Percentiles rank a stretch among this genome's conserved stretches.
Evolutionary conservation across 768 basidiomycete genomes (phyloP).

Genomic region (Jaapia argillacea): DNA sequence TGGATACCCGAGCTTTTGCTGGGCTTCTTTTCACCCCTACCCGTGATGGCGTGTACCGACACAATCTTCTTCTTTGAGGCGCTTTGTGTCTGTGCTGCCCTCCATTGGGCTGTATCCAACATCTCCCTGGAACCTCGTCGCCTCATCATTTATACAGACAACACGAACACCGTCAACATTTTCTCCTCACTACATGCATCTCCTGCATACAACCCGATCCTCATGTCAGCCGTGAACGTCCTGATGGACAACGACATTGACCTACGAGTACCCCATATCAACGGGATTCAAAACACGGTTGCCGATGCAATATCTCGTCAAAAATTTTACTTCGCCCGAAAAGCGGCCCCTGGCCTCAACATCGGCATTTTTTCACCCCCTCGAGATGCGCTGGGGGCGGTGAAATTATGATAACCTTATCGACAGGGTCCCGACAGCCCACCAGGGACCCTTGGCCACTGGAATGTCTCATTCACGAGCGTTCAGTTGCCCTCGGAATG

Average conservation of each 20-base stretch:
- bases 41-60: background rate
- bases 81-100: slow-evolving; percentile 11
- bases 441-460: slow-evolving; percentile 21
- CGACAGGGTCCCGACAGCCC: slow-evolving; percentile 20
- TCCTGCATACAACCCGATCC: slow-evolving; percentile 16
- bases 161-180: slow-evolving; percentile 18
- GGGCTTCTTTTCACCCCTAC: slow-evolving; percentile 8
- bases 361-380: slow-evolving; percentile 10
- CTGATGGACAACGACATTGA: slow-evolving; percentile 8
- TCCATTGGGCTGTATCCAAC: slow-evolving; percentile 2
- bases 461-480: slow-evolving; percentile 21
- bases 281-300: slow-evolving; percentile 10
- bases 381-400: slow-evolving; percentile 15
- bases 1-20: slow-evolving; percentile 13
- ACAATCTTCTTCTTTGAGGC: slow-evolving; percentile 22
- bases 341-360: slow-evolving; percentile 2
- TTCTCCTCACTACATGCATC: slow-evolving; percentile 16
- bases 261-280: slow-evolving; percentile 15
- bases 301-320: slow-evolving; percentile 12
- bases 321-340: background rate
- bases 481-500: slow-evolving; percentile 21
- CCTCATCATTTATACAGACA: slow-evolving; percentile 20
- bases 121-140: background rate
- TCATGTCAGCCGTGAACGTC: slow-evolving; percentile 15
- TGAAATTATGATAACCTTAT: slow-evolving; percentile 8